Percentiles rank a stretch among this genome's conserved stretches.
These are phyloP conservation scores for Penicillium pulvis DNA, from an alignment of 495 filamentous ascomycete species.

Conservation along the genomic window DNA sequence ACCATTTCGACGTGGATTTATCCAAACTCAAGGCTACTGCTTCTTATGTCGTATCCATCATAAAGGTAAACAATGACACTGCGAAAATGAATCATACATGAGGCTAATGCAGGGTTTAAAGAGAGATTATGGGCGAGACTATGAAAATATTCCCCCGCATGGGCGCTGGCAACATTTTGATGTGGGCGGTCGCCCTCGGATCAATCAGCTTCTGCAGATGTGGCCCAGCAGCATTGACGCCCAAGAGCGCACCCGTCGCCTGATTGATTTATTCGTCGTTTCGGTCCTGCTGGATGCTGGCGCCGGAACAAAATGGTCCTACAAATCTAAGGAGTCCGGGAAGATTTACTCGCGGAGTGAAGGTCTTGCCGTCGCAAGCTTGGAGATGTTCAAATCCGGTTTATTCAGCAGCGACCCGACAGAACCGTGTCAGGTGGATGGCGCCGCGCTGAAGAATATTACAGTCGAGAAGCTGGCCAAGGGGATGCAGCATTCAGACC, in stretches of 20 bases:
- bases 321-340: slow-evolving; percentile 88
- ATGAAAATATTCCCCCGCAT: slow-evolving; percentile 74
- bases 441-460: slow-evolving; percentile 72
- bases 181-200: slow-evolving; percentile 64
- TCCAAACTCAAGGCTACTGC: slow-evolving; percentile 84
- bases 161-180: slow-evolving; percentile 76
- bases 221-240: slow-evolving; percentile 64
- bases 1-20: slow-evolving; percentile 92
- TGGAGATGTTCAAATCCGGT: slow-evolving; percentile 98
- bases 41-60: slow-evolving; percentile 91
- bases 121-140: slow-evolving; percentile 89
- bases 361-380: slow-evolving; percentile 86
- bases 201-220: slow-evolving; percentile 64
- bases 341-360: slow-evolving; percentile 83
- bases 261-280: slow-evolving; percentile 69
- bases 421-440: slow-evolving; percentile 89
- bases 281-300: slow-evolving; percentile 71
- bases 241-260: slow-evolving; percentile 62
- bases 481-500: slow-evolving; percentile 79
- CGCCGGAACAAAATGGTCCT: slow-evolving; percentile 70
- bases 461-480: slow-evolving; percentile 72
- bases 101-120: slow-evolving; percentile 32
- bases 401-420: slow-evolving; percentile 80
- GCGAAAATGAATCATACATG: neutral
- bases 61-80: slow-evolving; percentile 67